Conservation (phyloP, 805 yeast species). For the Candida maesae region DNA sequence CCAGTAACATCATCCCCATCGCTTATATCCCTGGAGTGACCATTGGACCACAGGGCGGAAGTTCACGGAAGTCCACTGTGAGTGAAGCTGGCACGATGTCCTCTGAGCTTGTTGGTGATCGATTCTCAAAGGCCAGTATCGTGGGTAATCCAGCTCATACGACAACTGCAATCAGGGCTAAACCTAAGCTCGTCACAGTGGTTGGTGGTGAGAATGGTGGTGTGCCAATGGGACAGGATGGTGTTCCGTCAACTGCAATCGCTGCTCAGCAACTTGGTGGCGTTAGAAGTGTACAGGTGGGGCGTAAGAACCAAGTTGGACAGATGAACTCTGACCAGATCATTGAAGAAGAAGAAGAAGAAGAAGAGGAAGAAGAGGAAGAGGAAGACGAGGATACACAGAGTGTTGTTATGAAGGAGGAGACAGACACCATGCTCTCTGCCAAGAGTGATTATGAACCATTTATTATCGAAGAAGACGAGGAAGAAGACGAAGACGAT, state of each 20-base stretch:
- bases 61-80: constrained; percentile 31
- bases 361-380: constrained; percentile 12
- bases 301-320: constrained; percentile 9
- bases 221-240: constrained; percentile 11
- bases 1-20: constrained; percentile 84
- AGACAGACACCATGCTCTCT: constrained; percentile 4
- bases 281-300: constrained; percentile 23
- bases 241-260: constrained; percentile 23
- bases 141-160: constrained; percentile 36
- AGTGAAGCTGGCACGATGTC: constrained; percentile 17
- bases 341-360: constrained; percentile 21
- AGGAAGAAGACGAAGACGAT: constrained; percentile 5
- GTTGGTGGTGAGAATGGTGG: not conserved
- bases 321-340: constrained; percentile 15
- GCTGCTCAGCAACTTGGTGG: constrained; percentile 25
- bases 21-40: constrained; percentile 95
- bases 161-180: constrained; percentile 74
- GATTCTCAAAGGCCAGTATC: constrained; percentile 41
- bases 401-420: constrained; percentile 8
- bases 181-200: constrained; percentile 64
- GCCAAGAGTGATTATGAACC: constrained; percentile 24
- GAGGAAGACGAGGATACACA: constrained; percentile 4
- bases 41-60: constrained; percentile 35
- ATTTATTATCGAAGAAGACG: constrained; percentile 24
- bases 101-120: constrained; percentile 30